phyloP scores from a whole-genome alignment of 2,329 filamentous ascomycete genomes.

The Samsoniella hepiali region DNA sequence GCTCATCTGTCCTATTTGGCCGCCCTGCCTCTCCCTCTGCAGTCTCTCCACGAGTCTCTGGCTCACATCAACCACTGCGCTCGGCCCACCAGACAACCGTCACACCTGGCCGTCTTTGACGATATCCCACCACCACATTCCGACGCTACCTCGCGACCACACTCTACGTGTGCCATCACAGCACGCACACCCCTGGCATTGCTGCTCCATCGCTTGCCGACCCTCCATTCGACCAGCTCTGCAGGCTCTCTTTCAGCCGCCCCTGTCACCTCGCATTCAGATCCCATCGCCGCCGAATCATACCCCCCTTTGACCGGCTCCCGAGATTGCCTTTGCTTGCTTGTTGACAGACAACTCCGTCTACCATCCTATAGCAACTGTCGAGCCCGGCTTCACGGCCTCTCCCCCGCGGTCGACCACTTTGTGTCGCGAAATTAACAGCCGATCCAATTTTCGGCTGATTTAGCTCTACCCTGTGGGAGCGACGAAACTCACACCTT shows the following conservation, averaged over 20 bases:
- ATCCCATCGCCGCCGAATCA: constrained; percentile 17
- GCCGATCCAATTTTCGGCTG: constrained; percentile 2
- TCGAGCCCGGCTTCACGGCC: background rate
- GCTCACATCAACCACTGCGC: background rate
- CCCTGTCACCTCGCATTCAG: constrained; percentile 15
- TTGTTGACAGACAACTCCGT: constrained; percentile 1
- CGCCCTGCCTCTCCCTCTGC: background rate
- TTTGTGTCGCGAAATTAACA: background rate
- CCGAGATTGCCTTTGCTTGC: constrained; percentile 13
- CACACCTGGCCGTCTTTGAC: constrained; percentile 4
- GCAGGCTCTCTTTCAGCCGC: constrained; percentile 16
- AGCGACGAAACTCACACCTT: constrained; percentile 8
- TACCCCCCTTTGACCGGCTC: constrained; percentile 1
- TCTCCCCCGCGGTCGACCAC: background rate
- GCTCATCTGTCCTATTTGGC: background rate
- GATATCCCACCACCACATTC: constrained; percentile 13
- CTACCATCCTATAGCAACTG: background rate
- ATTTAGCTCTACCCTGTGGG: constrained; percentile 1
- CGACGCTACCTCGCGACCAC: constrained; percentile 10
- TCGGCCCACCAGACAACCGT: constrained; percentile 11
- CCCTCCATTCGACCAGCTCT: constrained; percentile 13
- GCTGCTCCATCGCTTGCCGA: constrained; percentile 16
- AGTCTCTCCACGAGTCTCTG: background rate
- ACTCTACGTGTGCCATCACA: constrained; percentile 5
- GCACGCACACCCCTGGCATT: constrained; percentile 1